Base-by-base conservation (phyloP, 371 early-diverging fungal species). In the Mortierella sp. region DNA sequence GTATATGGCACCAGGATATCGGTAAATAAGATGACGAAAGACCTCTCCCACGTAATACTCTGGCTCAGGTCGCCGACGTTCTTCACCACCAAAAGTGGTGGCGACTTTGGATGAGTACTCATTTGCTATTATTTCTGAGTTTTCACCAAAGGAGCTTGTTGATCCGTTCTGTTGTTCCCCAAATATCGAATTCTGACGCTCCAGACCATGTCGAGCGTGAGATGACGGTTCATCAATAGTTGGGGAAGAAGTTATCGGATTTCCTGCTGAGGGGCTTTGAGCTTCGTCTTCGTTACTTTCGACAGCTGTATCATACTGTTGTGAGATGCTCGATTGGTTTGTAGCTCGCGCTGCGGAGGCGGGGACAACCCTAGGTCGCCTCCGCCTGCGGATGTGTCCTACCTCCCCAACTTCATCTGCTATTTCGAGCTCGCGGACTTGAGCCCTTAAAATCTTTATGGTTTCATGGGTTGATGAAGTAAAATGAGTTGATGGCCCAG, bases 11-110 rank as follows among this genome's bases (percentile, higher is more conserved):
- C 76, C 84, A 28, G 62, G 70, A 57, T 84, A 84, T 16, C 76
- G 70, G 14, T 79, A 75, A 26, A 62, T 39, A 40, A 62, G 43
- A 59, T 84, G 84, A 6, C 68, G 66, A 61, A 84, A 79, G 10
- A 84, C 84, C n/a, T 78, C 79, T 6, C 84, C 84, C 12, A 84
- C 79, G 66, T 76, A 76, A 39, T 68, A 84, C 64, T 66, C 54
- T 47, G 83, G 83, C 47, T 77, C 78, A 0, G 78, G 78, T 37
- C 71, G 70, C 26, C 68, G 70, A 12, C 70, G 60, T 1, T 67
- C 73, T 8, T 61, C 65, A 32, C 62, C 55, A 28, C 66, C 70
- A 62, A 70, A 70, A 28, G 57, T 20, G 8, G 66, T 37, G 22
- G 32, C 26, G 5, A 45, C 11, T 9, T 18, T 43, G 9, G 60